Conservation (phyloP, 2,329 filamentous ascomycete species). For the Sordariomycetes sp. region DNA sequence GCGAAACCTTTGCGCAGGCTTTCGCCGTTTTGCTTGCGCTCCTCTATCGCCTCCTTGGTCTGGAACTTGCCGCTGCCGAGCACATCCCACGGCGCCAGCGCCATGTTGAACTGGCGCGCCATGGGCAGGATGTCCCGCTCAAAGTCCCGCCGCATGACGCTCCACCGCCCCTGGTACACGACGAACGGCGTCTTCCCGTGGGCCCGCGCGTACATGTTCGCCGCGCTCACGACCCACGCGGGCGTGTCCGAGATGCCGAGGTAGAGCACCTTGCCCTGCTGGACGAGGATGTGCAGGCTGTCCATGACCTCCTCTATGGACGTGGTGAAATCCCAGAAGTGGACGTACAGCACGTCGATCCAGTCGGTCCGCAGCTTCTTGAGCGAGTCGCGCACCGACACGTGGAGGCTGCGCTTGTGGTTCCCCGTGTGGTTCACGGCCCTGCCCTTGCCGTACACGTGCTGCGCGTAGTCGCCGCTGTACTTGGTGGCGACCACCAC, state of each 20-base stretch:
- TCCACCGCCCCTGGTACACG: conserved; percentile 29
- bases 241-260: conserved; percentile 27
- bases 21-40: conserved; percentile 22
- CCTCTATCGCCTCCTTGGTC: conserved; percentile 21
- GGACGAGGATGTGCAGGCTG: conserved; percentile 26
- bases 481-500: conserved; percentile 38
- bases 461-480: conserved; percentile 18
- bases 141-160: conserved; percentile 19
- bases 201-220: conserved; percentile 24
- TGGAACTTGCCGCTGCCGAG: conserved; percentile 42
- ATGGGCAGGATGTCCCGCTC: conserved; percentile 32
- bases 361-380: conserved; percentile 25
- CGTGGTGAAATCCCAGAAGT: conserved; percentile 32
- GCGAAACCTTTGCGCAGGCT: conserved; percentile 13
- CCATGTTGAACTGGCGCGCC: conserved; percentile 33
- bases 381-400: conserved; percentile 27
- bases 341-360: conserved; percentile 26
- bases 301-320: conserved; percentile 31
- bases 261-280: conserved; percentile 28
- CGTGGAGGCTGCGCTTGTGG: conserved; percentile 21
- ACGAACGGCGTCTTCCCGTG: conserved; percentile 23
- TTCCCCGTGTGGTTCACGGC: conserved; percentile 28
- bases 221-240: conserved; percentile 26
- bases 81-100: conserved; percentile 47
- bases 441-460: conserved; percentile 11